Evolutionary conservation across 345 rosid genomes (phyloP).

Genomic region (Sisymbrium irio): DNA sequence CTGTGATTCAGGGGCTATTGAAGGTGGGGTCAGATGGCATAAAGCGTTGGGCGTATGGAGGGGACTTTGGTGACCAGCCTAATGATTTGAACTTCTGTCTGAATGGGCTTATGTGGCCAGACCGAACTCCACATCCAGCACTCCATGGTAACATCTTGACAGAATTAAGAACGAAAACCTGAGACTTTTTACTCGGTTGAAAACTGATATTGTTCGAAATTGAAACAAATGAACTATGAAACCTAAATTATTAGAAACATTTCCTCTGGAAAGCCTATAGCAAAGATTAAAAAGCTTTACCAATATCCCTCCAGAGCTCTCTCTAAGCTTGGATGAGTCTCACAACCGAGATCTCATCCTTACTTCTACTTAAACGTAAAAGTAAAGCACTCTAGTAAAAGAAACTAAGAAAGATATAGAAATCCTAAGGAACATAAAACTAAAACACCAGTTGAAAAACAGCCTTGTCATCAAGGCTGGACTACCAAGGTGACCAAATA

Average conservation of each 20-base stretch:
- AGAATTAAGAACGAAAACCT: conserved; percentile 1
- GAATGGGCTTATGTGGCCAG: conserved; percentile 92
- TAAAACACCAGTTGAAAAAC: not conserved
- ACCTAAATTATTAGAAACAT: not conserved
- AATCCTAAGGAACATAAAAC: not conserved
- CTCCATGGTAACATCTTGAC: conserved; percentile 59
- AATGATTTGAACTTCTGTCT: conserved; percentile 96
- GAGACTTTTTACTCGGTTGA: not conserved
- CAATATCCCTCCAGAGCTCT: not conserved
- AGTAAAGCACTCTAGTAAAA: not conserved
- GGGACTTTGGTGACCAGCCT: conserved; percentile 92
- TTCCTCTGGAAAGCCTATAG: not conserved
- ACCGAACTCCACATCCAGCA: conserved; percentile 93
- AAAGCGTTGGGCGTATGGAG: conserved; percentile 98
- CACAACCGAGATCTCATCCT: conserved; percentile 3
- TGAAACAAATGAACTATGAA: conserved; percentile 2
- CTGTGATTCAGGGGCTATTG: conserved; percentile 55
- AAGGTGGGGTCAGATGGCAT: conserved; percentile 63
- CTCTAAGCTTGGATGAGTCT: conserved; percentile 9
- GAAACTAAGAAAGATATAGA: not conserved
- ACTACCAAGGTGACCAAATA: not conserved
- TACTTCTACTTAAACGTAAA: not conserved
- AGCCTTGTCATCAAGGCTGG: conserved; percentile 11
- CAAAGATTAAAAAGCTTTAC: not conserved
- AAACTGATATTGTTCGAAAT: not conserved